Base-by-base conservation (phyloP, 2,329 filamentous ascomycete genomes). In the Fusarium bactridioides region DNA sequence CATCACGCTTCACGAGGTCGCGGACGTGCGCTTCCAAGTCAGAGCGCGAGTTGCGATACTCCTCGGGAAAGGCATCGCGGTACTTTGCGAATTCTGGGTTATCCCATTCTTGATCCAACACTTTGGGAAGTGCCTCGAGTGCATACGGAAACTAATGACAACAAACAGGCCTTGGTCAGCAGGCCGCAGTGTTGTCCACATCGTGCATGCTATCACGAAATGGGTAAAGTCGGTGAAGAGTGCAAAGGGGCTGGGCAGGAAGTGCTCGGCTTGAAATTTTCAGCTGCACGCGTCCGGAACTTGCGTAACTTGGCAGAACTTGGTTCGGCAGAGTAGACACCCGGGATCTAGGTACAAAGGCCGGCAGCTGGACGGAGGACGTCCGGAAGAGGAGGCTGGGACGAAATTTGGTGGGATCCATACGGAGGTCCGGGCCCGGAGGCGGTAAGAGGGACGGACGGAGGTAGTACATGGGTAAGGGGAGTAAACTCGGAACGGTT, bases 101-200 rank as follows among this genome's bases (percentile, higher is more conserved):
- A 78, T 91, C 84, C 93, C 93, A 96, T 77, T 93, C 86, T 60
- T 86, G 84, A 62, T 86, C 84, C 67, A 95, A 85, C 63, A 90
- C 88, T 64, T 84, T 81, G 53, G 92, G 90, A 54, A 95, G 88
- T 53, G 87, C 89, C 56, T 87, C 81, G 68, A 95, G 84, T 57
- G 92, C 92, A 82, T 94, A 95, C 33, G 93, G 93, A 79, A 94
- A 95, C 93, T 95, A 69, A 33, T 51, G 40, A 70, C 56, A 56
- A 58, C 51, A 44, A 50, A 66, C 50, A 64, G 57, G 56, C 50
- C 44, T 64, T 61, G 58, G 67, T 72, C 67, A 73, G 72, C 65
- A 63, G 65, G 43, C 58, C 72, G 47, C 62, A 69, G 38, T 53
- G 68, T 54, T 65, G 57, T 73, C 64, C 65, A 70, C 64, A 51